These are phyloP conservation scores for Acanthamoeba royreba DNA, from an alignment of 208 protist genomes.

Conservation along the genomic window DNA sequence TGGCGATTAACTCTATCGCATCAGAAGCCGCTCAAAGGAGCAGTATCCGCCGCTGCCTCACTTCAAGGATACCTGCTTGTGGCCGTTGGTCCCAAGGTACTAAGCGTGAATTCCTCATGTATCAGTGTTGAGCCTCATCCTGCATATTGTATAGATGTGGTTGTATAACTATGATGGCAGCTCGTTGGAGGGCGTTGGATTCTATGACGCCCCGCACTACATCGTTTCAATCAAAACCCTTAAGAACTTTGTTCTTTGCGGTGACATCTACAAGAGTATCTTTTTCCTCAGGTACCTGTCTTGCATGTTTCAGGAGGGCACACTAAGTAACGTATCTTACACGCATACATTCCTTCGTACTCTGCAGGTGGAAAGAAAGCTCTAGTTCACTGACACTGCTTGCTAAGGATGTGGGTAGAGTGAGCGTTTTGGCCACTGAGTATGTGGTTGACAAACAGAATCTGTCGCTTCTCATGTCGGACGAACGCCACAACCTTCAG, in stretches of 20 bases:
- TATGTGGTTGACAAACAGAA: constrained; percentile 40
- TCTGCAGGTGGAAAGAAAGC: background rate
- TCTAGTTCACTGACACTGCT: background rate
- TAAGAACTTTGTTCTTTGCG: constrained; percentile 47
- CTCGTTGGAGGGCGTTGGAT: background rate
- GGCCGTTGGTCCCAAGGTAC: constrained; percentile 32
- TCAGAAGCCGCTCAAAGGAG: constrained; percentile 9
- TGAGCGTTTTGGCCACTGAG: constrained; percentile 41
- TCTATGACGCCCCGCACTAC: constrained; percentile 44
- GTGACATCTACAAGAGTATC: constrained; percentile 47
- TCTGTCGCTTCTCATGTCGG: constrained; percentile 8
- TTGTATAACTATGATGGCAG: constrained; percentile 39
- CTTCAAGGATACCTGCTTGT: constrained; percentile 19
- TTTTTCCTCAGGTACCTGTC: background rate
- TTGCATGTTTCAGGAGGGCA: background rate
- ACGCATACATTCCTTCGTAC: background rate
- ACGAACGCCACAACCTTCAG: background rate
- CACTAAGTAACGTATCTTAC: background rate
- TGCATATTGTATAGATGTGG: background rate
- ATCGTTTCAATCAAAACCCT: background rate
- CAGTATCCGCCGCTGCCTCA: background rate
- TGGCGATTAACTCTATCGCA: background rate
- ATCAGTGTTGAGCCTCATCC: background rate
- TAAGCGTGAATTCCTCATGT: background rate
- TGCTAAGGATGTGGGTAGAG: constrained; percentile 1